Evolutionary conservation across 1,284 basidiomycete species (phyloP).

Genomic region (Marasmius tenuissimus): DNA sequence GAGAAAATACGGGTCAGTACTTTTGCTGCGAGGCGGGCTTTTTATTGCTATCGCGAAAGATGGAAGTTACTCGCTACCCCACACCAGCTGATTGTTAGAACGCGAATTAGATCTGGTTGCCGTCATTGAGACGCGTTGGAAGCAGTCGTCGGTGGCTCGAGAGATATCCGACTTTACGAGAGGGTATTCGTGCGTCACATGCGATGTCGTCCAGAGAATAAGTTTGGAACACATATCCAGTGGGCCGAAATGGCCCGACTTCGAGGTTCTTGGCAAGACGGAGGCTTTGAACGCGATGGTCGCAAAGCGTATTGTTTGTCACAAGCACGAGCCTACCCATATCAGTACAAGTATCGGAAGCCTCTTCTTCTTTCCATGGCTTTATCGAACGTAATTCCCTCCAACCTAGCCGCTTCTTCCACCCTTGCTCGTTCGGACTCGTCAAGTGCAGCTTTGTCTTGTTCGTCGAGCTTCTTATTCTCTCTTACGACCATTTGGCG

Average conservation of each 20-base stretch:
- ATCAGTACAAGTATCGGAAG: constrained; percentile 45
- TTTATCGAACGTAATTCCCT: constrained; percentile 51
- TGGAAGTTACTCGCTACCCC: too few species aligned
- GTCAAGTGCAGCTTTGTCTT: constrained; percentile 40
- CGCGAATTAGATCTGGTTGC: too few species aligned
- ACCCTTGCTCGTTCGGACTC: constrained; percentile 41
- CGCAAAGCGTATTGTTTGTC: neutral
- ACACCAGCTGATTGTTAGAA: too few species aligned
- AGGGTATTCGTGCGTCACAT: too few species aligned
- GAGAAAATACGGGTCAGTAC: neutral
- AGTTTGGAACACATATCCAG: too few species aligned
- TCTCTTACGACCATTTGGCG: constrained; percentile 44
- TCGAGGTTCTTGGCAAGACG: neutral
- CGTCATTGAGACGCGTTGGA: too few species aligned
- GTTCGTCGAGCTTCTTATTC: constrained; percentile 44
- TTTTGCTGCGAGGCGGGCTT: too few species aligned
- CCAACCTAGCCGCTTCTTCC: constrained; percentile 48
- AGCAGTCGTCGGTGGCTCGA: too few species aligned
- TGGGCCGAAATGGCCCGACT: neutral
- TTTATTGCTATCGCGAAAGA: too few species aligned
- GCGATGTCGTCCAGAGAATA: too few species aligned
- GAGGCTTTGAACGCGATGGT: neutral
- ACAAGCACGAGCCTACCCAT: neutral
- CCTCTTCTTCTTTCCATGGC: constrained; percentile 48
- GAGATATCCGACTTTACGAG: too few species aligned